Conservation (phyloP, 257 asterid species). For the Petrea volubilis region DNA sequence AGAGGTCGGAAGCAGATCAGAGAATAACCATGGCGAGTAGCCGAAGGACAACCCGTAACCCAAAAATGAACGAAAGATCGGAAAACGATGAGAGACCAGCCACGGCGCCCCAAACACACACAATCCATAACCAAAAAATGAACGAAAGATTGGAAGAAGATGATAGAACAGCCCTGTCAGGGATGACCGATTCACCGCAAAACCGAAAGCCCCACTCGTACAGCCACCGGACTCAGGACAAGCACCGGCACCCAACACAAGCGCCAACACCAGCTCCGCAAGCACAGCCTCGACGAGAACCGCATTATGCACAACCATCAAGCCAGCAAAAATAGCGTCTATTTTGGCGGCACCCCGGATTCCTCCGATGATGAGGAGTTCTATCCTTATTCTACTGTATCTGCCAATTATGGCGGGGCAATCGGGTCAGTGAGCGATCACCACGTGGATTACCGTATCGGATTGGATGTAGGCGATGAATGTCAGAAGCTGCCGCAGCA, state of each 20-base stretch:
- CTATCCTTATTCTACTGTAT: constrained; percentile 55
- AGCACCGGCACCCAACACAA: constrained; percentile 53
- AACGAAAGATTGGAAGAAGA: no score
- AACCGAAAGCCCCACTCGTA: constrained; percentile 47
- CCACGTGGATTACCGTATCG: constrained; percentile 29
- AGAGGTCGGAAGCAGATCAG: no score
- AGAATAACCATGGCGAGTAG: no score
- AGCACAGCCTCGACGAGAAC: constrained; percentile 73
- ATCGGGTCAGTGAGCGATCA: constrained; percentile 33
- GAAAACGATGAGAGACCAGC: constrained; percentile 43
- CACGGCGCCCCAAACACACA: no score
- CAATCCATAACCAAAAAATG: no score
- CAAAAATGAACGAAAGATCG: constrained; percentile 23
- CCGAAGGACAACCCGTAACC: background rate
- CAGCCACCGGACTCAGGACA: constrained; percentile 67
- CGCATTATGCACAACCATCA: constrained; percentile 29
- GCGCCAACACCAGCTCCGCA: constrained; percentile 59
- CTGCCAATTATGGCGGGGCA: constrained; percentile 14
- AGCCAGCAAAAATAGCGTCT: constrained; percentile 16
- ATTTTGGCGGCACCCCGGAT: constrained; percentile 22
- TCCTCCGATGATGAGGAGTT: constrained; percentile 59
- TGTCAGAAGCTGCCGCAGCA: constrained; percentile 31
- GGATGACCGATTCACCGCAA: constrained; percentile 47
- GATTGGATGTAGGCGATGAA: constrained; percentile 29
- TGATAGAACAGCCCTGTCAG: constrained; percentile 36